Percentiles rank a stretch among this genome's conserved stretches.
Evolutionary conservation across 2,329 filamentous ascomycete species (phyloP).

Genomic region (Didymosphaeria variabile): DNA sequence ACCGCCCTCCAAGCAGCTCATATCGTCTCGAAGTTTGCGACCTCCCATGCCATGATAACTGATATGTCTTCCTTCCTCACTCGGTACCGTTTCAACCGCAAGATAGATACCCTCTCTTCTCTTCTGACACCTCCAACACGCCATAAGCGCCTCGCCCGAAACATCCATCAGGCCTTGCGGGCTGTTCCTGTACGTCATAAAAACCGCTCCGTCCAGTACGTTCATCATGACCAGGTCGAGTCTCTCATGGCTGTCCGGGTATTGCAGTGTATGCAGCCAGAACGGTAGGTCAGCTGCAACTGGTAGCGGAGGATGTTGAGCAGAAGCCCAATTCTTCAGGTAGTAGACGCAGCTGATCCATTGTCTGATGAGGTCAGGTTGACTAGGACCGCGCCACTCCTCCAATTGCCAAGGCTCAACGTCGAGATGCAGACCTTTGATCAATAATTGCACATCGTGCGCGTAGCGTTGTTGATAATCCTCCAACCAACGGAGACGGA

Average conservation of each 20-base stretch:
- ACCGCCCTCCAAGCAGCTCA: slow-evolving; percentile 2
- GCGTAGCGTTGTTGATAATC: slow-evolving; percentile 1
- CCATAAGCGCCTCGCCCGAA: slow-evolving; percentile 1
- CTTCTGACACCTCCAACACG: slow-evolving; percentile 4
- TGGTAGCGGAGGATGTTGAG: slow-evolving; percentile 6
- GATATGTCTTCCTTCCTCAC: slow-evolving; percentile 8
- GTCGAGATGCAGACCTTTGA: slow-evolving; percentile 6
- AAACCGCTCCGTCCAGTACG: slow-evolving; percentile 5
- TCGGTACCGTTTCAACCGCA: slow-evolving; percentile 9
- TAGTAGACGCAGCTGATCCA: slow-evolving; percentile 3
- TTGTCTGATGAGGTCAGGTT: slow-evolving; percentile 10
- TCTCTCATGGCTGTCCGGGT: background rate
- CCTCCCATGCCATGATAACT: slow-evolving; percentile 5
- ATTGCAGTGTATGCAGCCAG: slow-evolving; percentile 9
- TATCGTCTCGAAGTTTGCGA: background rate
- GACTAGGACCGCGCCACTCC: background rate
- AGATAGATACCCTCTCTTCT: slow-evolving; percentile 1
- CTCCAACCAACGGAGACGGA: slow-evolving; percentile 7
- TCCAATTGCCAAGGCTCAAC: slow-evolving; percentile 12
- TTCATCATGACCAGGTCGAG: slow-evolving; percentile 3
- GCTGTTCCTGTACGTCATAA: slow-evolving; percentile 8
- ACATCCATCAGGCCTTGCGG: slow-evolving; percentile 7
- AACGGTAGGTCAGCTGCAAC: slow-evolving; percentile 9
- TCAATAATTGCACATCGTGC: background rate
- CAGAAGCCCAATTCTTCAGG: slow-evolving; percentile 1